These are phyloP conservation scores for Paecilomyces fulvus DNA, from an alignment of 2,329 filamentous ascomycete species.

Conservation along the genomic window DNA sequence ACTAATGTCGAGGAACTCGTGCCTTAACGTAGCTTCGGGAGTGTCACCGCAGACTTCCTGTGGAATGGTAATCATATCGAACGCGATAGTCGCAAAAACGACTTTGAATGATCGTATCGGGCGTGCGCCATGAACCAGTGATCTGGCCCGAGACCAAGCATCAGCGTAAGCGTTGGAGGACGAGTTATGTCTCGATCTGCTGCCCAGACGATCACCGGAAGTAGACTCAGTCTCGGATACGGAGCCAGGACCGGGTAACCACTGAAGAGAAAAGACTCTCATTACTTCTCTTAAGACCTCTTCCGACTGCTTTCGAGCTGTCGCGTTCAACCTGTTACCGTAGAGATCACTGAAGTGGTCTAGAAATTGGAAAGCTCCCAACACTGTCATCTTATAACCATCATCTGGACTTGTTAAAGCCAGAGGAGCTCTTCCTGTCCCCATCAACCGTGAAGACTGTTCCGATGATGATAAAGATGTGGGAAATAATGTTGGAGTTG, in stretches of 20 bases:
- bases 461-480: background rate
- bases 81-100: background rate
- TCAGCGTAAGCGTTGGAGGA: background rate
- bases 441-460: background rate
- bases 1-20: background rate
- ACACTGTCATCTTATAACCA: slow-evolving; percentile 7
- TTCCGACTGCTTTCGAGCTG: slow-evolving; percentile 11
- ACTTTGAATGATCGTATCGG: background rate
- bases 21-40: background rate
- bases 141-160: background rate
- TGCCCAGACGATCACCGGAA: background rate
- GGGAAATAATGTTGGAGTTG: background rate
- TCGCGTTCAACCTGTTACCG: slow-evolving; percentile 8
- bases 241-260: background rate
- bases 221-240: background rate
- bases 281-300: slow-evolving; percentile 10
- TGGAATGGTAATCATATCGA: background rate
- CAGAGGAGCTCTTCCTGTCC: background rate
- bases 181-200: background rate
- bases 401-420: background rate
- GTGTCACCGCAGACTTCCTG: background rate
- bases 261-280: background rate
- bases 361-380: slow-evolving; percentile 14
- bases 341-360: slow-evolving; percentile 17
- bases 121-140: background rate